These are phyloP conservation scores for Byssochlamys sp. DNA, from an alignment of 2,329 filamentous ascomycete genomes.

Conservation along the genomic window DNA sequence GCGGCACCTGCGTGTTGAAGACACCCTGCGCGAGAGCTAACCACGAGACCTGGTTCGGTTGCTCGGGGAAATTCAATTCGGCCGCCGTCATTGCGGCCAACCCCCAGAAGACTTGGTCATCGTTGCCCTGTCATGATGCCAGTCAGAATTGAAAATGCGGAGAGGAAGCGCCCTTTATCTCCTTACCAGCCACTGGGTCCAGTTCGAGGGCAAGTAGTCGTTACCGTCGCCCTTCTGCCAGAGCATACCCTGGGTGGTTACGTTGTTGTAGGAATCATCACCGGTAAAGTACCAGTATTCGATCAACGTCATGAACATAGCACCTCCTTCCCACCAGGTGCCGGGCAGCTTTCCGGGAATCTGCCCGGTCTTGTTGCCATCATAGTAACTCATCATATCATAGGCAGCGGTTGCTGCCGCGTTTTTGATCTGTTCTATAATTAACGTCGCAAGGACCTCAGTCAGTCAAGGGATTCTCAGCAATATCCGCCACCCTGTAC, in stretches of 20 bases:
- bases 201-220: slow-evolving; percentile 64
- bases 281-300: slow-evolving; percentile 81
- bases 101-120: slow-evolving; percentile 71
- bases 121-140: slow-evolving; percentile 30
- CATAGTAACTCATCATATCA: slow-evolving; percentile 32
- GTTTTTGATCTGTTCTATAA: slow-evolving; percentile 20
- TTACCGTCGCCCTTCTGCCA: slow-evolving; percentile 63
- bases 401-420: slow-evolving; percentile 27
- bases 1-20: slow-evolving; percentile 65
- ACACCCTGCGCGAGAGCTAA: slow-evolving; percentile 66
- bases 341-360: slow-evolving; percentile 32
- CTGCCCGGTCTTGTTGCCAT: slow-evolving; percentile 26
- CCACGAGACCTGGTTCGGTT: slow-evolving; percentile 60
- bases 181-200: slow-evolving; percentile 31
- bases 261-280: slow-evolving; percentile 60
- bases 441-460: neutral
- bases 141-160: neutral
- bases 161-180: neutral
- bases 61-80: slow-evolving; percentile 65
- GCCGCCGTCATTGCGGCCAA: slow-evolving; percentile 69
- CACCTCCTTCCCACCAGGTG: slow-evolving; percentile 59
- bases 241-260: slow-evolving; percentile 59
- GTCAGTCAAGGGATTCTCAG: neutral
- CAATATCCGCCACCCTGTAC: neutral
- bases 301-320: slow-evolving; percentile 60